Evolutionary conservation across 2,329 filamentous ascomycete genomes (phyloP).

Genomic region (Aureobasidium sp.): DNA sequence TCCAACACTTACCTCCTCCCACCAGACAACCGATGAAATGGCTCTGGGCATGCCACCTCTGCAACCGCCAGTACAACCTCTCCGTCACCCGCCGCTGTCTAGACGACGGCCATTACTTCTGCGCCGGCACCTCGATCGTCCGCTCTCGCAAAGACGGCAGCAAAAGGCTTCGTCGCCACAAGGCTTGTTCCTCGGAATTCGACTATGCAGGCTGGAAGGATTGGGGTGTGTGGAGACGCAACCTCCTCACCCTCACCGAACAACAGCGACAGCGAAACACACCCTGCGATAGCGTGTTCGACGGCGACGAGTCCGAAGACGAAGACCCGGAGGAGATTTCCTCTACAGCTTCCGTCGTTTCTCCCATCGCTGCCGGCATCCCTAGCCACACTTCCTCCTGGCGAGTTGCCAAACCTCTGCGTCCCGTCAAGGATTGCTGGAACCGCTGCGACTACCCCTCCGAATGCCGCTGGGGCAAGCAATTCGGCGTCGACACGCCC

Average conservation of each 20-base stretch:
- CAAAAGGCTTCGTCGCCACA: constrained; percentile 25
- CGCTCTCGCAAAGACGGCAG: constrained; percentile 24
- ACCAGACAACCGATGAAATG: constrained; percentile 33
- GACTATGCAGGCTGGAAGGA: constrained; percentile 45
- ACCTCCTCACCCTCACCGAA: constrained; percentile 20
- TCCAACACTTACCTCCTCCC: constrained; percentile 18
- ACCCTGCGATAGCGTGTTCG: constrained; percentile 6
- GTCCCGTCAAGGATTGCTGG: constrained; percentile 33
- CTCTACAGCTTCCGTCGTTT: background rate
- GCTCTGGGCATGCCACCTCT: constrained; percentile 48
- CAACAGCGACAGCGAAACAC: background rate
- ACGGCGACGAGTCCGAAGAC: constrained; percentile 13
- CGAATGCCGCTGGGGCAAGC: constrained; percentile 35
- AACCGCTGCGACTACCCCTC: constrained; percentile 37
- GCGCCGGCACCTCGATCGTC: constrained; percentile 36
- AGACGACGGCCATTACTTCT: constrained; percentile 46
- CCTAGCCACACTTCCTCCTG: background rate
- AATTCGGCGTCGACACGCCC: constrained; percentile 21
- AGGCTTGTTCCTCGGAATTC: constrained; percentile 42
- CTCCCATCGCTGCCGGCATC: background rate
- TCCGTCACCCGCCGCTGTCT: constrained; percentile 44
- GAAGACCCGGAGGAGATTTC: background rate
- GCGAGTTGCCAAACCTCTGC: background rate
- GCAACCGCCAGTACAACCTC: constrained; percentile 38
- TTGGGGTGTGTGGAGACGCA: constrained; percentile 36